Base-by-base conservation (phyloP, 306 rosid species). In the Prunus davidiana region DNA sequence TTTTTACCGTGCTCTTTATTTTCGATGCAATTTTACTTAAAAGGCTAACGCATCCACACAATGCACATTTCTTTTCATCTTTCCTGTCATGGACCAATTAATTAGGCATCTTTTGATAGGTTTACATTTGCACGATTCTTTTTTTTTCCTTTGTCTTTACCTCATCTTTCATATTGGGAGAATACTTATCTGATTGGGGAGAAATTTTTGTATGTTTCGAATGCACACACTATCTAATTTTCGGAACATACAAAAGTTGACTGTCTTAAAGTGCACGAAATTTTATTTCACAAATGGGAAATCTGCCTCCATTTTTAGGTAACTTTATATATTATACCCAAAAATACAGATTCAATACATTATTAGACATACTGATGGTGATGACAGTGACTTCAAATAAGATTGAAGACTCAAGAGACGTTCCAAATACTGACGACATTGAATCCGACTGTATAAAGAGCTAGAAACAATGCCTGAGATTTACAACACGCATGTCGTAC, bases 201-300 rank as follows among this genome's bases (percentile, higher is more conserved):
- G 1, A 34, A 34, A 34, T 34, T 34, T 34, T 34, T 34, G 6
- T 5, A 34, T 34, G 1, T 34, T 34, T 0, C 0, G 0, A 6
- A 1, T 34, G 1, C 41, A 0, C 1, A 32, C 6, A 1, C 8
- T 0, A 34, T 5, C 0, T 6, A 34, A 34, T 34, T 0, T 34
- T 0, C 7, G 8, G 8, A 34, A 34, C 1, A 34, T 5, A 1
- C 41, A 34, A 34, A 34, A 34, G 7, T 34, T 34, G 0, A 5
- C 1, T 7, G 0, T 34, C 0, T 54, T 54, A 19, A 8, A 5
- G 8, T 54, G 12, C 60, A 54, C 19, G 25, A 2, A 16, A 6
- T 9, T 55, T 18, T n/a, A 46, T 55, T 55, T 18, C 12, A 55
- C 60, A 55, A n/a, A 55, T 55, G 11, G 10, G n/a, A 55, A 55